Conservation (phyloP, 768 basidiomycete genomes). For the Psilocybe tampanensis region DNA sequence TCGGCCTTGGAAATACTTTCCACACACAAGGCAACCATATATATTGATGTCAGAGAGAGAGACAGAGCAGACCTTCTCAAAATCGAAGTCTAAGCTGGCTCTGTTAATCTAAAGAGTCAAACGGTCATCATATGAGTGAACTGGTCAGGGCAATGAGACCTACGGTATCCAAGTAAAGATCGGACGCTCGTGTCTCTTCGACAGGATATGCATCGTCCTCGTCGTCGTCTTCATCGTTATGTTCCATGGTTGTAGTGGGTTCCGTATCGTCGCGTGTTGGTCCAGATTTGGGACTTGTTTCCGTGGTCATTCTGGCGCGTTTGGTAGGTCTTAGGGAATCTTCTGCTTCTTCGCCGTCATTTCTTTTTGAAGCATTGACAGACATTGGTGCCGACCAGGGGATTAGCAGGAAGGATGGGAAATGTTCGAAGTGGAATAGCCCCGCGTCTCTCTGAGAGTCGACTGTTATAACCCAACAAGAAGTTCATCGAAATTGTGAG, state of each 20-base stretch:
- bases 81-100: too few species aligned
- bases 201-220: constrained; percentile 37
- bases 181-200: constrained; percentile 59
- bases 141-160: constrained; percentile 29
- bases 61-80: too few species aligned
- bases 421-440: background rate
- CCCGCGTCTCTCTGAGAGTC: too few species aligned
- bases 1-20: too few species aligned
- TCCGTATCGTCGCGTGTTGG: background rate
- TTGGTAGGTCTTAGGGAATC: constrained; percentile 35
- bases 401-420: background rate
- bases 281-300: constrained; percentile 1
- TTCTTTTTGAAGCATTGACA: constrained; percentile 9
- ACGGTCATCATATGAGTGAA: constrained; percentile 8
- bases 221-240: constrained; percentile 32
- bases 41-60: too few species aligned
- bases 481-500: background rate
- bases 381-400: constrained; percentile 3
- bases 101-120: constrained; percentile 58
- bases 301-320: constrained; percentile 30
- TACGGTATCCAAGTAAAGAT: constrained; percentile 95
- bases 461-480: background rate
- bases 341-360: background rate
- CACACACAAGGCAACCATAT: too few species aligned
- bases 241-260: background rate